phyloP scores from a whole-genome alignment of 495 filamentous ascomycete genomes.

The Zalerion maritima region DNA sequence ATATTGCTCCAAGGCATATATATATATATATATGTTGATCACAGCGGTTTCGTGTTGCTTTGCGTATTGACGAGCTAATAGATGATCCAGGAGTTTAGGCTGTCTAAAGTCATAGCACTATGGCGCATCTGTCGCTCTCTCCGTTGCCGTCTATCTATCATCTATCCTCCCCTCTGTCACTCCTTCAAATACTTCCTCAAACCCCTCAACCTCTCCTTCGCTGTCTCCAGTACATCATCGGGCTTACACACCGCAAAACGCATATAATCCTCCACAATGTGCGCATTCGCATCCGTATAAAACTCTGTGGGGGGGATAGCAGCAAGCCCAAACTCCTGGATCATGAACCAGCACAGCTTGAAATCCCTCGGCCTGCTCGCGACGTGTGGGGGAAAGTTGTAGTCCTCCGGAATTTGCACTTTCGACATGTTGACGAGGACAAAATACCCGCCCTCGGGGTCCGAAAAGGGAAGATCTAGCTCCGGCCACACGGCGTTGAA shows the following conservation, averaged over 20 bases:
- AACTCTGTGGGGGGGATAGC: conserved; percentile 96
- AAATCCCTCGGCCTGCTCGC: conserved; percentile 78
- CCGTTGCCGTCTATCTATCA: too few relatives aligned
- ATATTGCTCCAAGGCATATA: too few relatives aligned
- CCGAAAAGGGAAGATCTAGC: conserved; percentile 77
- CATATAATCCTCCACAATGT: conserved; percentile 82
- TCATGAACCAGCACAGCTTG: conserved; percentile 88
- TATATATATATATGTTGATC: too few relatives aligned
- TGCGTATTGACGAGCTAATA: too few relatives aligned
- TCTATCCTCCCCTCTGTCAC: too few relatives aligned
- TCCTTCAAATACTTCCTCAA: conserved; percentile 62
- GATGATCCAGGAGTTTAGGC: too few relatives aligned
- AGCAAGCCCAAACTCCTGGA: conserved; percentile 88
- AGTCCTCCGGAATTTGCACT: conserved; percentile 65
- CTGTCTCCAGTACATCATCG: conserved; percentile 73
- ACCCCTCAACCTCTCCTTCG: conserved; percentile 75
- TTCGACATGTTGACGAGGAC: conserved; percentile 83
- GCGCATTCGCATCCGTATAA: conserved; percentile 69
- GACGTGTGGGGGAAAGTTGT: conserved; percentile 80
- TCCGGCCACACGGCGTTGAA: conserved; percentile 87
- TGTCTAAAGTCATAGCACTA: too few relatives aligned
- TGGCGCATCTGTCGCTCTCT: too few relatives aligned
- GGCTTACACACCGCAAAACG: conserved; percentile 96
- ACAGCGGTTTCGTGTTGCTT: too few relatives aligned
- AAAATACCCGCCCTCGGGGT: conserved; percentile 93